Conservation (phyloP, 1,284 basidiomycete genomes). For the Malassezia equina region DNA sequence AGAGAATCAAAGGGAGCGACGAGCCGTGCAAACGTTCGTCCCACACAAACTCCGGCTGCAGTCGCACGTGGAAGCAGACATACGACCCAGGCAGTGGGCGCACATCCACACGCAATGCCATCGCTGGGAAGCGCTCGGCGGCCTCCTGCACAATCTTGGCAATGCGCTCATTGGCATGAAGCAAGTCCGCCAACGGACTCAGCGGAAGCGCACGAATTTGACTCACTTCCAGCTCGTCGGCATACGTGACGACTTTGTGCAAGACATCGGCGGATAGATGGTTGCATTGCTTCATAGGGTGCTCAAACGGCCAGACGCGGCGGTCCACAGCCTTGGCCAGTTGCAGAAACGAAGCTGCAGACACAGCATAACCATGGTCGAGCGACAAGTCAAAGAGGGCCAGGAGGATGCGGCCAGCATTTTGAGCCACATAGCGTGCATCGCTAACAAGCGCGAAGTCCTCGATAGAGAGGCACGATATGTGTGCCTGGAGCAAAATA, state of each 20-base stretch:
- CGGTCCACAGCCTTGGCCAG: constrained; percentile 67
- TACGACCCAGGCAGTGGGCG: constrained; percentile 68
- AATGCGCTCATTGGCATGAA: constrained; percentile 77
- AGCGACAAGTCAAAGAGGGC: constrained; percentile 89
- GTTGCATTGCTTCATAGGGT: constrained; percentile 61
- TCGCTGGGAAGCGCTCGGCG: constrained; percentile 74
- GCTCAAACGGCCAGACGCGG: constrained; percentile 88
- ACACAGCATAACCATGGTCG: constrained; percentile 78
- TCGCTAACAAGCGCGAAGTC: constrained; percentile 97
- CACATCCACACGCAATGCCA: constrained; percentile 61
- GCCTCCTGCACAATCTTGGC: constrained; percentile 69
- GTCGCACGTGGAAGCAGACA: constrained; percentile 63
- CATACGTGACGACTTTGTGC: constrained; percentile 69
- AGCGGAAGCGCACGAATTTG: constrained; percentile 69
- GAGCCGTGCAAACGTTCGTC: constrained; percentile 64
- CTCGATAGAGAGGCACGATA: constrained; percentile 69
- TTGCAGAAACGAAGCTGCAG: constrained; percentile 69
- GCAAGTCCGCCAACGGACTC: constrained; percentile 65
- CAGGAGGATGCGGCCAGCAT: constrained; percentile 84
- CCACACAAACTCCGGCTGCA: constrained; percentile 74
- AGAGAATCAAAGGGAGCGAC: constrained; percentile 83
- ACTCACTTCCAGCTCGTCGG: constrained; percentile 68
- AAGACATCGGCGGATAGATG: constrained; percentile 60
- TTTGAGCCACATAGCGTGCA: constrained; percentile 68
- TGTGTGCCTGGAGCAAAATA: constrained; percentile 81